These are phyloP conservation scores for Ogataea wickerhamii DNA, from an alignment of 805 yeast genomes.

Conservation along the genomic window DNA sequence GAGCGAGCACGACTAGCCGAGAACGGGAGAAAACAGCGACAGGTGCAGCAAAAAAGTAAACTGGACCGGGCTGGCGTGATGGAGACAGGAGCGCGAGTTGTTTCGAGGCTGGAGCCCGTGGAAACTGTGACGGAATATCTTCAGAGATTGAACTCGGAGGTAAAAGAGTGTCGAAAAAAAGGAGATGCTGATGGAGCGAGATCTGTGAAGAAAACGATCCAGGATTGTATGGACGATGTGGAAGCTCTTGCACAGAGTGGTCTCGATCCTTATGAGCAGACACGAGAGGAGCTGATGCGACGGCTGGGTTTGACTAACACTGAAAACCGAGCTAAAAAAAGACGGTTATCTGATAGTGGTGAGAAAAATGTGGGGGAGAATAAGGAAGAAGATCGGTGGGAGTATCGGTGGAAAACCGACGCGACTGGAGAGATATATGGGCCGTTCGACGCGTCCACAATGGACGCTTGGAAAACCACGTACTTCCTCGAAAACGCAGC, in stretches of 20 bases:
- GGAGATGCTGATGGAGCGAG: slow-evolving; percentile 8
- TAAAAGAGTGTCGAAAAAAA: slow-evolving; percentile 14
- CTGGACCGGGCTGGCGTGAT: slow-evolving; percentile 14
- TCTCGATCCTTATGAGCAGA: slow-evolving; percentile 48
- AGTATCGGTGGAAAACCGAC: slow-evolving; percentile 15
- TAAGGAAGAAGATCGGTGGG: slow-evolving; percentile 10
- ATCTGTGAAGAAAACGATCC: slow-evolving; percentile 29
- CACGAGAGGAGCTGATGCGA: slow-evolving; percentile 54
- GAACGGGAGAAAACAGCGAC: slow-evolving; percentile 20
- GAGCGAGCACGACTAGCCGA: slow-evolving; percentile 25
- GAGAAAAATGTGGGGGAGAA: slow-evolving; percentile 27
- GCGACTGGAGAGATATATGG: slow-evolving; percentile 40
- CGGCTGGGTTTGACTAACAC: slow-evolving; percentile 23
- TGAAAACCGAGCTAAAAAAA: slow-evolving; percentile 40
- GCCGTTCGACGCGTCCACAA: slow-evolving; percentile 48
- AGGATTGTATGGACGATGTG: slow-evolving; percentile 45
- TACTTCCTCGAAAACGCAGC: slow-evolving; percentile 46
- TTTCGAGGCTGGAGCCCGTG: slow-evolving; percentile 48
- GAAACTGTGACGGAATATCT: slow-evolving; percentile 60
- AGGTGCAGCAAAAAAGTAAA: slow-evolving; percentile 13
- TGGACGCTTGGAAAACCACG: slow-evolving; percentile 49
- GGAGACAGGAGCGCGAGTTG: slow-evolving; percentile 32
- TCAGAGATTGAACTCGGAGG: slow-evolving; percentile 35
- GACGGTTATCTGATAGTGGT: slow-evolving; percentile 9
- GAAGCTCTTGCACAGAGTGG: slow-evolving; percentile 44